These are phyloP conservation scores for Senna siamea DNA, from an alignment of 306 rosid species.

Conservation along the genomic window DNA sequence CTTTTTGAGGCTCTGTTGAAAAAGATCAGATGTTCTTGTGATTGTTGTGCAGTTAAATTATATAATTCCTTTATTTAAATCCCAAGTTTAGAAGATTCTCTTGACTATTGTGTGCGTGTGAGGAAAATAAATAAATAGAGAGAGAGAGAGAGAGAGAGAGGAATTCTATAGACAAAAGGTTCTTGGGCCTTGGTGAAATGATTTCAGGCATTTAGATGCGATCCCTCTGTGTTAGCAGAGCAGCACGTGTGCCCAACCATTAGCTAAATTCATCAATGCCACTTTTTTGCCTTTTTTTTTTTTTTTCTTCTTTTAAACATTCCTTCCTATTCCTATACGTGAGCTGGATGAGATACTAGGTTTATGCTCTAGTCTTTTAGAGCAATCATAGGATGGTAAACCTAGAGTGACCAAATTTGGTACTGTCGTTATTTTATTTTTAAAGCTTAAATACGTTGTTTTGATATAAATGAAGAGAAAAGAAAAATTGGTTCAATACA, in stretches of 20 bases:
- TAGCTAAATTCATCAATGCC: background rate
- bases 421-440: too few species aligned
- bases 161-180: background rate
- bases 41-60: conserved; percentile 19
- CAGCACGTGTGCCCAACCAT: conserved; percentile 20
- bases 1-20: background rate
- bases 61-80: conserved; percentile 8
- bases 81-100: too few species aligned
- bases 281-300: background rate
- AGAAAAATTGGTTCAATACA: too few species aligned
- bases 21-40: background rate
- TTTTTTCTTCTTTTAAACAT: background rate
- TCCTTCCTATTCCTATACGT: background rate
- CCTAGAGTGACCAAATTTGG: too few species aligned
- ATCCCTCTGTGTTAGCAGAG: background rate
- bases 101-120: background rate
- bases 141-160: background rate
- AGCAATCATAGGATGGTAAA: background rate
- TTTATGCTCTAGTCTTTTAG: background rate
- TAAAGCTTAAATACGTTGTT: too few species aligned
- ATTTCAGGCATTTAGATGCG: background rate
- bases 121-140: background rate
- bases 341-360: background rate
- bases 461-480: too few species aligned
- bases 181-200: background rate